Percentiles rank a stretch among this genome's conserved stretches.
These are phyloP conservation scores for Podaxis sp. DNA, from an alignment of 768 basidiomycete species.

Conservation along the genomic window DNA sequence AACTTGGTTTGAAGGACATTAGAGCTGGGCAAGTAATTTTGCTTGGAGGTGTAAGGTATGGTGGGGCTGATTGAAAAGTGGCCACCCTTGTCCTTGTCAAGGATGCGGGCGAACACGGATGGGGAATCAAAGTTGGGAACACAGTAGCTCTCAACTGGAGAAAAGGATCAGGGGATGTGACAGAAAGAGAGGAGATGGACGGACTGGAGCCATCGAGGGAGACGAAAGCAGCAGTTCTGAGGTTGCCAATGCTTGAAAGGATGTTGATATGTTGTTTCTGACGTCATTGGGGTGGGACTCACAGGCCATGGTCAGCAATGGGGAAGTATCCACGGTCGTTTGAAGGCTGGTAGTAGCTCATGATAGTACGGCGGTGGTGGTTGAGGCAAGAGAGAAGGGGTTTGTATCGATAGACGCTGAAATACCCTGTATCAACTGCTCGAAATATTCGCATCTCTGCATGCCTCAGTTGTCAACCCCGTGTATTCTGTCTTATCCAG, in stretches of 20 bases:
- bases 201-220: conserved; percentile 82
- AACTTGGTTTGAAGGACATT: conserved; percentile 93
- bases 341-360: conserved; percentile 56
- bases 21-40: conserved; percentile 80
- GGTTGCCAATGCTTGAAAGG: conserved; percentile 69
- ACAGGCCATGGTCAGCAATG: conserved; percentile 82
- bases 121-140: conserved; percentile 94
- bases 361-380: conserved; percentile 29
- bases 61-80: conserved; percentile 89
- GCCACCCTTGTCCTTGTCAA: conserved; percentile 89
- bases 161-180: neutral
- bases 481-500: neutral
- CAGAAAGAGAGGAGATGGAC: conserved; percentile 13
- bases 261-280: conserved; percentile 6
- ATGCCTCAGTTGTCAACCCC: neutral
- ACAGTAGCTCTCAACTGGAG: conserved; percentile 85
- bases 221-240: conserved; percentile 81
- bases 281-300: conserved; percentile 26
- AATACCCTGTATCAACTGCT: conserved; percentile 11
- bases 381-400: neutral
- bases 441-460: conserved; percentile 12
- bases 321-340: conserved; percentile 67
- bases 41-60: conserved; percentile 69
- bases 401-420: conserved; percentile 9
- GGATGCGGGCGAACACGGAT: conserved; percentile 85